Conservation (phyloP, 352 stramenopile species). For the Globisporangium paroecandrum region DNA sequence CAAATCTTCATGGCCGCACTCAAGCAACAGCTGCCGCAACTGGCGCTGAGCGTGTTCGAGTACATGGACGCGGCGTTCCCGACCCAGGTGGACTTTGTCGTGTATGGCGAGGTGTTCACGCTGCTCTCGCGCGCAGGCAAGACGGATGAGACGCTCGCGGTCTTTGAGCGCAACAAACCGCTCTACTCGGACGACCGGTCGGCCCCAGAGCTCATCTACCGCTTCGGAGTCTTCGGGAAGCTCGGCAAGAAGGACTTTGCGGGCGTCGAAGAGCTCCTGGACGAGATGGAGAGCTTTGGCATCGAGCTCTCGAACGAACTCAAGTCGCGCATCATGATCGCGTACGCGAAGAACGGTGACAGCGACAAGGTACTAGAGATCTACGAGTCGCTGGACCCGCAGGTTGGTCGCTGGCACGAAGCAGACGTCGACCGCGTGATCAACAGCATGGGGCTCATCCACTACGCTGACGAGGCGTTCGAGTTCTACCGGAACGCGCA, state of each 20-base stretch:
- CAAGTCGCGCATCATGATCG: conserved; percentile 40
- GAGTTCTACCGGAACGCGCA: conserved; percentile 52
- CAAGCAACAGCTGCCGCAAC: conserved; percentile 23
- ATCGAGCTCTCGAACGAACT: conserved; percentile 40
- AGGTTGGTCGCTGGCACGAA: conserved; percentile 37
- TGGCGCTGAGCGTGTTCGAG: conserved; percentile 34
- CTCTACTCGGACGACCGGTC: conserved; percentile 24
- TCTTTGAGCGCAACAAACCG: conserved; percentile 30
- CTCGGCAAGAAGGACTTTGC: conserved; percentile 33
- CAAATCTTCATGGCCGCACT: conserved; percentile 34
- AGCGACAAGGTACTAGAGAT: conserved; percentile 34
- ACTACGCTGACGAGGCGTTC: conserved; percentile 41
- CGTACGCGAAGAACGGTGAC: conserved; percentile 31
- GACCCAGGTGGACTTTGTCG: conserved; percentile 27
- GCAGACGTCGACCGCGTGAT: conserved; percentile 52
- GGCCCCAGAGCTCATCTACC: conserved; percentile 56
- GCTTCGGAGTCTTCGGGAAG: conserved; percentile 46
- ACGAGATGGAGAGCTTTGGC: conserved; percentile 32
- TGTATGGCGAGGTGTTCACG: conserved; percentile 48
- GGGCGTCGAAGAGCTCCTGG: conserved; percentile 26
- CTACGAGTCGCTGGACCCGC: conserved; percentile 26
- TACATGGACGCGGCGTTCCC: conserved; percentile 40
- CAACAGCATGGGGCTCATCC: conserved; percentile 36
- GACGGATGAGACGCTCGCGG: conserved; percentile 19
- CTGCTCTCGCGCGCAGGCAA: conserved; percentile 25